Evolutionary conservation across 371 early-diverging fungal genomes (phyloP).

Genomic region (Coemansia sp.): DNA sequence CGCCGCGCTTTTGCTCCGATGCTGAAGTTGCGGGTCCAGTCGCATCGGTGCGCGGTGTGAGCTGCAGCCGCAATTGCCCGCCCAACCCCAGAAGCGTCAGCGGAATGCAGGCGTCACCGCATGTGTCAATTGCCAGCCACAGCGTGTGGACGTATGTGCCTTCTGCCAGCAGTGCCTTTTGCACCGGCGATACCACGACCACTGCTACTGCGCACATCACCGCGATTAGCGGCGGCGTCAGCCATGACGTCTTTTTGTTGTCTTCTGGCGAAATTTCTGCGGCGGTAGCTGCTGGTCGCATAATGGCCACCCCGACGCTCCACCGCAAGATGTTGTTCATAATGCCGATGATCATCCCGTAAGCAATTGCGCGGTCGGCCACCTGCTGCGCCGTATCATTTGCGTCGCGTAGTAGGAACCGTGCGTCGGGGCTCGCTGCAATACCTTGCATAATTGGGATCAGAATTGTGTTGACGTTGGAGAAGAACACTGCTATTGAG

Average conservation of each 20-base stretch:
- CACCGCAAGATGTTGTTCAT: conserved; percentile 73
- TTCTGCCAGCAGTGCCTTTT: conserved; percentile 55
- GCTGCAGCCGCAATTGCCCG: conserved; percentile 56
- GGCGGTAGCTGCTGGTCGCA: conserved; percentile 41
- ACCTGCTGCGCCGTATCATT: conserved; percentile 63
- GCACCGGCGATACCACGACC: conserved; percentile 58
- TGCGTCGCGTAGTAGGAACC: conserved; percentile 58
- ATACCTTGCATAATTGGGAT: conserved; percentile 69
- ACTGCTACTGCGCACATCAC: conserved; percentile 59
- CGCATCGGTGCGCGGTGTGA: not conserved
- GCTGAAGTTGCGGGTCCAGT: not conserved
- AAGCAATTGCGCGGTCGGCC: conserved; percentile 70
- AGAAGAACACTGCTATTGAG: conserved; percentile 64
- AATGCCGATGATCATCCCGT: conserved; percentile 70
- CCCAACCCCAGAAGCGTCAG: conserved; percentile 66
- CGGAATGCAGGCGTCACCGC: conserved; percentile 70
- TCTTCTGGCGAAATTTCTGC: not conserved
- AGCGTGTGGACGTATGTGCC: conserved; percentile 57
- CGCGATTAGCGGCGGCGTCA: conserved; percentile 68
- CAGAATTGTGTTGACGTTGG: conserved; percentile 73
- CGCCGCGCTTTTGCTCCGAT: conserved; percentile 22
- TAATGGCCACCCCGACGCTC: conserved; percentile 68
- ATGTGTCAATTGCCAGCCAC: conserved; percentile 61
- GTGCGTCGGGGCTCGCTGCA: conserved; percentile 64
- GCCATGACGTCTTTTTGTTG: conserved; percentile 18